Base-by-base conservation (phyloP, 2,329 filamentous ascomycete species). In the Pseudogymnoascus sp. region DNA sequence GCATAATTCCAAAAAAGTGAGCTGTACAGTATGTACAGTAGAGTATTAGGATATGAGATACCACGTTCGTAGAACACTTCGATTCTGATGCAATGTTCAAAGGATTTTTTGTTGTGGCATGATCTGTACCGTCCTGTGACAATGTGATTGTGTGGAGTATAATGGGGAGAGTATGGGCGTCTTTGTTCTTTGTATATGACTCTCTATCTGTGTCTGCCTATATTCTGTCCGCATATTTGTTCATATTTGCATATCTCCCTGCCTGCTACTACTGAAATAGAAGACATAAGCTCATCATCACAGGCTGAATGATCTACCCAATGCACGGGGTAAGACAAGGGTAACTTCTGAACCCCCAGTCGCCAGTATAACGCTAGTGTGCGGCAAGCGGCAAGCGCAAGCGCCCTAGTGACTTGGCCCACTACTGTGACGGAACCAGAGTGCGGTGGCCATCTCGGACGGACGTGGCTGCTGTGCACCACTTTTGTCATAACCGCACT, bases 401-500 rank as follows among this genome's bases (percentile, higher is more conserved):
- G 48, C 48, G 48, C 48, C 48, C 33, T 55, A 55, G 48, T 55
- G 48, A 55, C 48, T 55, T 55, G 48, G 48, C 48, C 48, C 48
- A 55, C 48, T 55, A 55, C 48, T 33, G 48, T 55, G 48, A 55
- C 48, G 48, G 48, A 55, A 55, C 48, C 48, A 55, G 48, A 55
- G 48, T 55, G 48, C 48, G 48, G 48, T 55, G 48, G 48, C 48
- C 48, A 55, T 55, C 48, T 55, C 29, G 48, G 48, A 13, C 48
- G 48, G 48, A 55, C 48, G 48, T 55, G 48, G 48, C 48, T 55
- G 48, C 29, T 33, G 48, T 55, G 29, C 48, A 55, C 48, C 48
- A 55, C 48, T 55, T 55, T 55, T 55, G 48, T 55, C 48, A 55
- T 55, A 55, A 55, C 48, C 48, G 48, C 48, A 55, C 48, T 55